Evolutionary conservation across 805 yeast species (phyloP).

Genomic region (Candida silvatica): DNA sequence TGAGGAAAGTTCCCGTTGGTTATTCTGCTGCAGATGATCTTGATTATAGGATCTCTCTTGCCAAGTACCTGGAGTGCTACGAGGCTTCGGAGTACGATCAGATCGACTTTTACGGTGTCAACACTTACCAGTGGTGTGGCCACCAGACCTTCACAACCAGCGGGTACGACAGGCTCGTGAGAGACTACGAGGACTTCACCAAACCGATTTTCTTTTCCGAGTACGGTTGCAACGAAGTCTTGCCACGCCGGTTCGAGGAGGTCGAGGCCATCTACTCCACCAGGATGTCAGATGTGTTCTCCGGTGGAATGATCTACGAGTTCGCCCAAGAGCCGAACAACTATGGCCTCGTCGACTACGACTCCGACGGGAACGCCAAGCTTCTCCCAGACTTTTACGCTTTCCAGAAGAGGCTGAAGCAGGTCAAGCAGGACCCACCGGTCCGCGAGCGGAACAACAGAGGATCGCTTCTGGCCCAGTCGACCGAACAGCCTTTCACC

Average conservation of each 20-base stretch:
- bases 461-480: too few relatives aligned
- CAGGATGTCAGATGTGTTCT: constrained; percentile 67
- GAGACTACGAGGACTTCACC: constrained; percentile 58
- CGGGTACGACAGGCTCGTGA: constrained; percentile 63
- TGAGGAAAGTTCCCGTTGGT: constrained; percentile 78
- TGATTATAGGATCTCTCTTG: constrained; percentile 62
- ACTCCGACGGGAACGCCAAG: constrained; percentile 32
- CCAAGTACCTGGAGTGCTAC: constrained; percentile 74
- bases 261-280: constrained; percentile 58
- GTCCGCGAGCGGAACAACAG: too few relatives aligned
- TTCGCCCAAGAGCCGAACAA: constrained; percentile 71
- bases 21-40: constrained; percentile 96
- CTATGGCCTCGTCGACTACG: constrained; percentile 61
- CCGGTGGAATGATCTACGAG: constrained; percentile 84
- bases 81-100: constrained; percentile 40
- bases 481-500: too few relatives aligned
- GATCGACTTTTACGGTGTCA: constrained; percentile 77
- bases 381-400: constrained; percentile 35
- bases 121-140: constrained; percentile 85
- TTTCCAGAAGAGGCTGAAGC: constrained; percentile 36
- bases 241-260: constrained; percentile 76
- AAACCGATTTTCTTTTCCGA: constrained; percentile 86
- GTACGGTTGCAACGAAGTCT: constrained; percentile 81
- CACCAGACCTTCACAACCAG: constrained; percentile 73
- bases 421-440: too few relatives aligned